These are phyloP conservation scores for Lyophyllum atratum DNA, from an alignment of 768 basidiomycete genomes.

Conservation along the genomic window DNA sequence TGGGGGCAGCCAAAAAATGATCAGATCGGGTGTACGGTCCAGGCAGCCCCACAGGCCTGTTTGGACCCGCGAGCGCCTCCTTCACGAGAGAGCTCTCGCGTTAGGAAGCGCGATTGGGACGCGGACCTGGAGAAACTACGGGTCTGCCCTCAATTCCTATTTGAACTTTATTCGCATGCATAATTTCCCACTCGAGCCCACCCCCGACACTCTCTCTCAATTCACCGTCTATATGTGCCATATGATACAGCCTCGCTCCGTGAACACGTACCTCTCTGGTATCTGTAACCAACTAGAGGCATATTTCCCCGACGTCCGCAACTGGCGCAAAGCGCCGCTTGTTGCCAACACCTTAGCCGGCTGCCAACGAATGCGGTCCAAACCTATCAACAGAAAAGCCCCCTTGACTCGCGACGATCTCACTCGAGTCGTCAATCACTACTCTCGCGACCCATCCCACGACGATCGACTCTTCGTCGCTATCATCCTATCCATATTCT, in stretches of 20 bases:
- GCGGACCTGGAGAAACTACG: conserved; percentile 24
- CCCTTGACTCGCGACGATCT: no score
- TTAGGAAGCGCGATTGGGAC: conserved; percentile 32
- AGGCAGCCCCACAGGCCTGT: conserved; percentile 29
- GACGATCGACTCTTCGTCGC: no score
- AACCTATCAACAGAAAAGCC: no score
- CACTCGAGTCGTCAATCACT: no score
- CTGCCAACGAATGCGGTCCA: no score
- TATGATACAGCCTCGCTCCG: not conserved
- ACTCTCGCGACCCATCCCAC: no score
- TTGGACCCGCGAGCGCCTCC: conserved; percentile 28
- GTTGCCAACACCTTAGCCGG: no score
- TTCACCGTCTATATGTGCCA: not conserved
- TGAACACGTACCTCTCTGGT: not conserved
- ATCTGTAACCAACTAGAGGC: no score
- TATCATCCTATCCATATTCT: no score
- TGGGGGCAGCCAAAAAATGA: conserved; percentile 18
- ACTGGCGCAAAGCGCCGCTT: no score
- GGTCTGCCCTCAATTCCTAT: conserved; percentile 37
- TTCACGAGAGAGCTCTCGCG: conserved; percentile 29
- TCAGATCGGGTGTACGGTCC: not conserved
- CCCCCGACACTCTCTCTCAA: not conserved
- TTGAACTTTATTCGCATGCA: conserved; percentile 24
- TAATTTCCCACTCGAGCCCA: not conserved
- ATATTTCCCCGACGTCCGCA: no score